Evolutionary conservation across 2,329 filamentous ascomycete species (phyloP), one percentile per base, ranked within the genome.

Genomic region (Polytolypa hystricis): DNA sequence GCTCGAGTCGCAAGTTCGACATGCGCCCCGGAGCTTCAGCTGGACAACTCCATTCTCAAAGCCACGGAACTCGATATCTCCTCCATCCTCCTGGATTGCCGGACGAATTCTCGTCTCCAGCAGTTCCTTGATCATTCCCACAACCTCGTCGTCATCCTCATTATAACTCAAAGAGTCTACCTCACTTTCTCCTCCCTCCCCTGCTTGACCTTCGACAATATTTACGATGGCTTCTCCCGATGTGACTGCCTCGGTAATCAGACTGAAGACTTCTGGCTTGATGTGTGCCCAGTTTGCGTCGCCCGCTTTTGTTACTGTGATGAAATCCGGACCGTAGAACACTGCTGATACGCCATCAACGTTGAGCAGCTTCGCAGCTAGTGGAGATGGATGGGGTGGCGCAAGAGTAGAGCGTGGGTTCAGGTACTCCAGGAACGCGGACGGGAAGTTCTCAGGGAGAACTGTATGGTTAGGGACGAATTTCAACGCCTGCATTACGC

Each of bases 81-180:
- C 91, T 32, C 91, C 91, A 49, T 98, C 91, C 58, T 96, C 91
- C 60, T 96, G 91, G 44, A 98, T 98, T 1, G 89, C 84, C 1
- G 91, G 91, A 29, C 91, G 74, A 53, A 98, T 94, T 43, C 91
- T 73, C 17, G 91, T 98, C 62, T 98, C 91, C 23, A 98, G 70
- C 20, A 98, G 67, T 64, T 98, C 91, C 66, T 96, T 94, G 64
- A 98, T 96, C 91, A 96, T 96, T 41, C 85, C 82, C 6, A 98
- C 81, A 8, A 95, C 84, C 62, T 98, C 91, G 47, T 79, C 81
- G 57, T 98, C 91, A 44, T 93, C 80, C 55, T 94, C 86, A 50
- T 89, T 79, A 58, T 89, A 94, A 15, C 75, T 75, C 35, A 94
- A 66, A 42, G 76, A 82, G 51, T 93, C 85, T 42, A 74, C 43